Conservation (phyloP, 2,329 filamentous ascomycete genomes). For the Aspergillus sp. region DNA sequence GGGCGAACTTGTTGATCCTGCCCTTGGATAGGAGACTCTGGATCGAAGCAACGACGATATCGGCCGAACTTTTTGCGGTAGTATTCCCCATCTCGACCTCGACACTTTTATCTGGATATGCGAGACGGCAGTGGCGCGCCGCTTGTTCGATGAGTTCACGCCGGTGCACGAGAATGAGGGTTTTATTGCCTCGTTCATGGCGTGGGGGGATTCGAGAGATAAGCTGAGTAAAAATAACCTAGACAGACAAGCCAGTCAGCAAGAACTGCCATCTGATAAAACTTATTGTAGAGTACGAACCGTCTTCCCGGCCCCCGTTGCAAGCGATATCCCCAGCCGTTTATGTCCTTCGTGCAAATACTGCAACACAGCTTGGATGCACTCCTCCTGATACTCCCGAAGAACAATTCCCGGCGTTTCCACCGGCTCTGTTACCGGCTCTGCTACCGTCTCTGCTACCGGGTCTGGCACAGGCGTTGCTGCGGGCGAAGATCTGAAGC, state of each 20-base stretch:
- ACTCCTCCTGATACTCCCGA: constrained; percentile 83
- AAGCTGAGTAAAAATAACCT: constrained; percentile 94
- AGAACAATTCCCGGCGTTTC: constrained; percentile 47
- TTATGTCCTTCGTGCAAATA: constrained; percentile 65
- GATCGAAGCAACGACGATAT: constrained; percentile 90
- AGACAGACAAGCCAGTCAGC: constrained; percentile 4
- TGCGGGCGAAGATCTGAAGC: constrained; percentile 17
- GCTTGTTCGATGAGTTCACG: constrained; percentile 93
- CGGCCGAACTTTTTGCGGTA: constrained; percentile 68
- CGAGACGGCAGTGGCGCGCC: constrained; percentile 67
- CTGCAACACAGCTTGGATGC: constrained; percentile 69
- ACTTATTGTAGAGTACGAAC: constrained; percentile 38
- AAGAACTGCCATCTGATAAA: neutral
- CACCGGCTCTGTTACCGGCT: constrained; percentile 1
- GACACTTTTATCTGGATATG: constrained; percentile 71
- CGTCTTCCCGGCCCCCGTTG: constrained; percentile 84
- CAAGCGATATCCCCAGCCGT: constrained; percentile 73
- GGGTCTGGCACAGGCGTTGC: constrained; percentile 3
- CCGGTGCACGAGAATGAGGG: constrained; percentile 84
- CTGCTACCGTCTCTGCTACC: neutral
- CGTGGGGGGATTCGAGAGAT: constrained; percentile 64
- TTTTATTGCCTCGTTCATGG: constrained; percentile 56
- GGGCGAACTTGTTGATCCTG: constrained; percentile 75
- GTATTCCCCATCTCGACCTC: constrained; percentile 86
- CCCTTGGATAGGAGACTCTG: constrained; percentile 71